Evolutionary conservation across 1,284 basidiomycete species (phyloP).

Genomic region (Garcileccinum viscosum): DNA sequence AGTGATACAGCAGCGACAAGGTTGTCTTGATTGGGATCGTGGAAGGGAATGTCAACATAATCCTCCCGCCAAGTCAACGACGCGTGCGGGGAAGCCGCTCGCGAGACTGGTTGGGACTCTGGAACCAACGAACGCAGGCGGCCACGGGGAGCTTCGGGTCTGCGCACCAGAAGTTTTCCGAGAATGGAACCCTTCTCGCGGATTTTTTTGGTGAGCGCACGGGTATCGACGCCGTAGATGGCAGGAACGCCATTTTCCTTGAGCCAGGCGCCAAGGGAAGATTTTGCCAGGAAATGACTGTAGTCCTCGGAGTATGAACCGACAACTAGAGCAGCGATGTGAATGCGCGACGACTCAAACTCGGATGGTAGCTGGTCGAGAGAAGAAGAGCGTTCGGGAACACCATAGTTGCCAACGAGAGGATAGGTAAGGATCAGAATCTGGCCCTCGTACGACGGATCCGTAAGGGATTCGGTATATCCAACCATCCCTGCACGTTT

Average conservation of each 20-base stretch:
- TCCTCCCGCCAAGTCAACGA: conserved; percentile 77
- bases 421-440: conserved; percentile 98
- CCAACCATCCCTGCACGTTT: conserved; percentile 89
- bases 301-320: conserved; percentile 95
- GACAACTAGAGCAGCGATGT: conserved; percentile 90
- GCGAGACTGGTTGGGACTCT: conserved; percentile 52
- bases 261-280: conserved; percentile 91
- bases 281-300: conserved; percentile 93
- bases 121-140: conserved; percentile 41
- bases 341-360: conserved; percentile 96
- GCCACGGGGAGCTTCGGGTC: conserved; percentile 47
- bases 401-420: conserved; percentile 97
- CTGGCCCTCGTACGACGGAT: conserved; percentile 98
- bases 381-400: conserved; percentile 75
- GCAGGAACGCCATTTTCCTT: conserved; percentile 96
- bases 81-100: conserved; percentile 59
- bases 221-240: conserved; percentile 96
- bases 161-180: conserved; percentile 78
- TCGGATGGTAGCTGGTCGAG: conserved; percentile 72
- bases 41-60: conserved; percentile 83
- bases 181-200: conserved; percentile 95
- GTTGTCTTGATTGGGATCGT: conserved; percentile 90
- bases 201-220: conserved; percentile 95
- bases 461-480: conserved; percentile 97
- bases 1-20: conserved; percentile 92